phyloP scores from a whole-genome alignment of 176 grass and related monocot genomes.

The Poa pratensis region DNA sequence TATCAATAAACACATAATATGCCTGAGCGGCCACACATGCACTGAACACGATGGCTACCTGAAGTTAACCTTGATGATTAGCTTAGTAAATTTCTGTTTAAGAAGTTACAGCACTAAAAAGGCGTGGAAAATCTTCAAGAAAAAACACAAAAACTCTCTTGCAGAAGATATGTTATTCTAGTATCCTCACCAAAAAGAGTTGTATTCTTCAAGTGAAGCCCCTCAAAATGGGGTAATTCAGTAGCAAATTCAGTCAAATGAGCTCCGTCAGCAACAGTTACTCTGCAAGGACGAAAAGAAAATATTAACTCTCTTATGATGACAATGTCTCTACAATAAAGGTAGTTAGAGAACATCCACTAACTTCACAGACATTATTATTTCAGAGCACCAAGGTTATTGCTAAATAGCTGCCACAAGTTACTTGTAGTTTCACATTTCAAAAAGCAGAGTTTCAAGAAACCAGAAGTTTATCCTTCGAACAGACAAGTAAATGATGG shows the following conservation, averaged over 20 bases:
- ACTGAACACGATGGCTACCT: neutral
- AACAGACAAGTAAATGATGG: constrained; percentile 18
- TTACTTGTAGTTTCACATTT: constrained; percentile 30
- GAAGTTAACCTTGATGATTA: constrained; percentile 35
- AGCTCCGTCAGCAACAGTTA: constrained; percentile 55
- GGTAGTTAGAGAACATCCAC: constrained; percentile 28
- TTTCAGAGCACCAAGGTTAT: constrained; percentile 32
- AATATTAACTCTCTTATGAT: constrained; percentile 39
- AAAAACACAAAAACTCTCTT: constrained; percentile 47
- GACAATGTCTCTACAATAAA: constrained; percentile 20
- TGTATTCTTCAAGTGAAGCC: constrained; percentile 49
- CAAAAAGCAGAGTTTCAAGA: constrained; percentile 17
- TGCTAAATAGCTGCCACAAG: constrained; percentile 25
- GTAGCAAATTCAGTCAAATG: constrained; percentile 59
- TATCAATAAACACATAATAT: constrained; percentile 2
- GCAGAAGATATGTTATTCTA: constrained; percentile 41
- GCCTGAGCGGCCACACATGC: constrained; percentile 9
- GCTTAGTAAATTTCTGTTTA: constrained; percentile 29
- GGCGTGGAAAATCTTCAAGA: neutral
- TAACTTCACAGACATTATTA: constrained; percentile 14
- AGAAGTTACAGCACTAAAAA: constrained; percentile 31
- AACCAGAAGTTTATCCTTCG: constrained; percentile 15
- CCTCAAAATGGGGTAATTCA: constrained; percentile 55
- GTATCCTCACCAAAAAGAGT: constrained; percentile 55
- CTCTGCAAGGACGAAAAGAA: constrained; percentile 54